phyloP scores from a whole-genome alignment of 2,329 filamentous ascomycete genomes.

The Penicillium digitatum region DNA sequence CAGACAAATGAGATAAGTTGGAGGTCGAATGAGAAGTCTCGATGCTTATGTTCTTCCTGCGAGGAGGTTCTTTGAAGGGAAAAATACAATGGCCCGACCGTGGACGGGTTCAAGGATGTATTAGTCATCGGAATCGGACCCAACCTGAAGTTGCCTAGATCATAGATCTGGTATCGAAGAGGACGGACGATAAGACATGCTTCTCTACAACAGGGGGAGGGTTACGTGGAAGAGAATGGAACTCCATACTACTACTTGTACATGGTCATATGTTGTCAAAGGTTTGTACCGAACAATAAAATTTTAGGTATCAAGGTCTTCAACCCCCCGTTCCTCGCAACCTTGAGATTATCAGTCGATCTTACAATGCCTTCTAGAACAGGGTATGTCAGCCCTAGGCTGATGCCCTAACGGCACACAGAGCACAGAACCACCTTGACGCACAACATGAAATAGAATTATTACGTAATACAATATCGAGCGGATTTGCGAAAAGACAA shows the following conservation, averaged over 20 bases:
- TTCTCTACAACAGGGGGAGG: neutral
- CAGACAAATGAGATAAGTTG: constrained; percentile 5
- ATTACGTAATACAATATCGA: constrained; percentile 1
- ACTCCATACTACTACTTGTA: too few relatives aligned
- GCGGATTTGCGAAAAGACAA: neutral
- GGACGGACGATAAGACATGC: neutral
- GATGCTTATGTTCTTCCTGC: neutral
- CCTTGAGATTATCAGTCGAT: neutral
- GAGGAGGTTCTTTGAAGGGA: neutral
- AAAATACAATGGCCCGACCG: constrained; percentile 6
- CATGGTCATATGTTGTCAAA: neutral
- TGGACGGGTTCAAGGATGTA: neutral
- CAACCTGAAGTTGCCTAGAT: constrained; percentile 14
- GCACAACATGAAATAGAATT: constrained; percentile 2
- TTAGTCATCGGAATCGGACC: constrained; percentile 28
- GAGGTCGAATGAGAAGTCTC: neutral
- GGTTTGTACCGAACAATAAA: neutral
- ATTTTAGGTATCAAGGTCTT: neutral
- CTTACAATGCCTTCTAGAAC: constrained; percentile 17
- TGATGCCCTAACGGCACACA: constrained; percentile 18
- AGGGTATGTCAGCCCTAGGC: constrained; percentile 18
- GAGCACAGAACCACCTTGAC: neutral
- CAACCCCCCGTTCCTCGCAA: neutral
- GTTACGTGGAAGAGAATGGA: neutral
- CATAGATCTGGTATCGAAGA: constrained; percentile 6